Conservation (phyloP, 495 filamentous ascomycete genomes). For the Neurospora sp. region DNA sequence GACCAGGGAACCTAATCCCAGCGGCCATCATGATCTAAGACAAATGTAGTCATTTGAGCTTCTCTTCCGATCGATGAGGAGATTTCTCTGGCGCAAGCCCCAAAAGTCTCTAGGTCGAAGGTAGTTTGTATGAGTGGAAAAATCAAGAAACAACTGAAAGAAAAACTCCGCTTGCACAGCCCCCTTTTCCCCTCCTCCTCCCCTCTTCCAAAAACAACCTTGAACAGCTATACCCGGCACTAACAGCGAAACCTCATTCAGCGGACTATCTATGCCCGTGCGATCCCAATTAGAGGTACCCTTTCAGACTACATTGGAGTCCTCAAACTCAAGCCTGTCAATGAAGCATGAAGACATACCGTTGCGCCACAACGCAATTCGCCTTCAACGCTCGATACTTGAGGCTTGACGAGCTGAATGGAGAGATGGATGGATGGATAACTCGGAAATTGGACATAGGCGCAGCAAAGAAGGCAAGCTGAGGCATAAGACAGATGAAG, state of each 20-base stretch:
- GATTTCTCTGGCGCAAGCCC: neutral
- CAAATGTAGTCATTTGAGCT: neutral
- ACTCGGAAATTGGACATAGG: neutral
- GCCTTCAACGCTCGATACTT: too few relatives aligned
- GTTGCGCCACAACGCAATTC: neutral
- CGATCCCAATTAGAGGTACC: neutral
- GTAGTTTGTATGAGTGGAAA: neutral
- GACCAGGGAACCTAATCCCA: too few relatives aligned
- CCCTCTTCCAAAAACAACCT: neutral
- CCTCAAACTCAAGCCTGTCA: neutral
- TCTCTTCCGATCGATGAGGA: neutral
- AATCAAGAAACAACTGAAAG: neutral
- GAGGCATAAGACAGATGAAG: neutral
- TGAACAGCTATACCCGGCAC: neutral
- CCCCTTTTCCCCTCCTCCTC: neutral
- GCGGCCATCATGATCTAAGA: neutral
- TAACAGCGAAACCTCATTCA: too few relatives aligned
- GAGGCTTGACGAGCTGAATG: neutral
- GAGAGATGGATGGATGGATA: neutral
- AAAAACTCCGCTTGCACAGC: neutral
- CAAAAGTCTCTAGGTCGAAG: too few relatives aligned
- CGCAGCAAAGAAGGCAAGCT: neutral
- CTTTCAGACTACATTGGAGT: neutral
- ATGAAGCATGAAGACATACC: neutral
- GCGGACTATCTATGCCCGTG: too few relatives aligned